Evolutionary conservation across 228 moss, liverwort and hornwort species (phyloP), one percentile per base, ranked within the genome.

Genomic region (Sphagnum magellanicum): DNA sequence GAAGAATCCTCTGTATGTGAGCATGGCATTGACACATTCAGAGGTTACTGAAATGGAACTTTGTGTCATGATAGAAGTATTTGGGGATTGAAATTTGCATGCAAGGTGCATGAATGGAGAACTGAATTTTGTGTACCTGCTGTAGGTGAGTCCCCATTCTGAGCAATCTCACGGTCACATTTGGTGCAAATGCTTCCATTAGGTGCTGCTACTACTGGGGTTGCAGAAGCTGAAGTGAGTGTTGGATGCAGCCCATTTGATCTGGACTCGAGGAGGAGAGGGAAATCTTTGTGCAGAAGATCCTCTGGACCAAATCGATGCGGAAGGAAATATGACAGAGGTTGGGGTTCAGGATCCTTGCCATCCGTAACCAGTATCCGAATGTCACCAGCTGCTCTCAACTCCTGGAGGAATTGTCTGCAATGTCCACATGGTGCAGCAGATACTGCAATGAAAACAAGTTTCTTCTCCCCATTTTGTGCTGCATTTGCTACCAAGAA

Each of bases 381-480:
- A 48, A 97, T 84, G 48, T 89, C 79, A 48, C 80, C 90, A 8
- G 97, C 97, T 50, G 90, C 93, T 32, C 90, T 68, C 67, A 97
- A 80, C 69, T 97, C 97, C 75, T 97, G 97, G 57, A 97, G 90
- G 70, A 93, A 97, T 70, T 97, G 97, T 73, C 97, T 88, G 81
- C 97, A 97, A 82, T 97, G 97, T 5, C 97, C 97, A 64, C 97
- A 97, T 0, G 97, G 97, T 16, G 97, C 84, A 9, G 93, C 91
- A 51, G 97, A 97, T 55, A 97, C 97, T 7, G 93, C 97, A 63
- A 97, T 71, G 62, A 97, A 97, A 59, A 83, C 78, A 50, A 97
- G 84, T 52, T 78, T 74, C 70, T 79, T 82, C 83, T 97, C 96
- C 16, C 93, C 96, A 63, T 91, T 84, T 53, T 85, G 91, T 74